Evolutionary conservation across 2,329 filamentous ascomycete species (phyloP), one percentile per base, ranked within the genome.

Genomic region (Xenoacremonium recifei): DNA sequence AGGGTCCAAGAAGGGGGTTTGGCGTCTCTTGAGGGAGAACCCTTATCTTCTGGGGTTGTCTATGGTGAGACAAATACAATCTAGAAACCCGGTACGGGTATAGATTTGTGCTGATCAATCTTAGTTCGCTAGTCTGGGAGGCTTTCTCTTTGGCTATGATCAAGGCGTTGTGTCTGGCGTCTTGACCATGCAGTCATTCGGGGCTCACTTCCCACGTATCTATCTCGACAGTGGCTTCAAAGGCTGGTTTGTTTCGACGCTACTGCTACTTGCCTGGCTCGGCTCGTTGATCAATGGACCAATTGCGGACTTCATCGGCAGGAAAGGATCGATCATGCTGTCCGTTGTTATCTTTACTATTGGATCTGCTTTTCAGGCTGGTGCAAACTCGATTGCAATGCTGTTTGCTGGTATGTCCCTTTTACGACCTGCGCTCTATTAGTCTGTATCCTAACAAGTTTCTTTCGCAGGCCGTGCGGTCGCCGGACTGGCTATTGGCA

Each of bases 241-340:
- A 45, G 73, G 73, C 21, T 77, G 74, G 73, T 75, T 77, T 39
- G 71, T 76, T 2, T 75, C 75, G 5, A 72, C 68, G 3, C 57
- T 78, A 4, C 54, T 75, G 9, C 58, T 77, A 1, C 59, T 68
- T 36, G 73, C 72, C 5, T 76, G 71, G 71, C 55, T 73, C 36
- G 74, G 75, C 3, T 74, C 73, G 2, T 59, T 77, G 19, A 38
- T 64, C 45, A 69, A 69, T 40, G 68, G 68, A 1, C 62, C 68
- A 2, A 49, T 69, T 19, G 65, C 65, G 19, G 65, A 69, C 42
- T 53, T 49, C 3, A 40, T 67, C 18, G 59, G 58, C 2, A 54
- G 66, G 17, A 66, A 63, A 39, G 57, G 63, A 3, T 63, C 62
- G 5, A 67, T 69, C 37, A 48, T 67, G 6, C 37, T 64, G 3